Evolutionary conservation across 306 rosid species (phyloP), one percentile per base, ranked within the genome.

Genomic region (Prunus mongolica): DNA sequence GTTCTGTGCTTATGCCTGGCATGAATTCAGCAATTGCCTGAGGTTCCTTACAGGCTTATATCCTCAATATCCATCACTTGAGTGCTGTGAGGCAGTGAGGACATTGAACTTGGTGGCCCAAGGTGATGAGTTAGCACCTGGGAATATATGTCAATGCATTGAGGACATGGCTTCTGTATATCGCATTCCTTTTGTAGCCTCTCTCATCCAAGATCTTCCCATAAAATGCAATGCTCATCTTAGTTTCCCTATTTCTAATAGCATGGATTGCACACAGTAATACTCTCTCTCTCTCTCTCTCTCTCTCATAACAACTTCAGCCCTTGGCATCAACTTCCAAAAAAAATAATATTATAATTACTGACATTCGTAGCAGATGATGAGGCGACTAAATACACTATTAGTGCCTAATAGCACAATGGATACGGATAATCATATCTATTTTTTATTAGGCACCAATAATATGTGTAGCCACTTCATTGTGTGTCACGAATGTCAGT

Each of bases 241-340:
- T 28, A 69, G 74, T 16, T 69, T 69, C 46, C 74, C 74, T 4
- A 50, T 69, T 41, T 69, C 74, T 28, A 69, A 69, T 69, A 34
- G 46, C 46, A 69, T 69, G 74, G 56, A 69, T 30, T 69, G 62
- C 73, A 68, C 58, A 27, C 27, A 9, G 74, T 69, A 49, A 27
- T 22, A 38, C 54, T 11, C 71, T 66, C 52, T 41, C 52, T 66
- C 34, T 32, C 34, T 32, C 34, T 32, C 34, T 32, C 25, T 66
- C 38, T 32, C 7, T 32, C 38, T 32, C 38, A 32, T 32, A 32
- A 32, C 38, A 32, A 32, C 38, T 32, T 28, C 32, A 28, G 32
- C 32, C 32, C 32, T 32, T 34, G 38, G 38, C 38, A 34, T 34
- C 38, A 34, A 34, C 38, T 34, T 1, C 7, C 25, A 32, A 4